Percentiles rank a stretch among this genome's conserved stretches.
phyloP scores from a whole-genome alignment of 1,284 basidiomycete genomes.

The Leccinum proliferum region DNA sequence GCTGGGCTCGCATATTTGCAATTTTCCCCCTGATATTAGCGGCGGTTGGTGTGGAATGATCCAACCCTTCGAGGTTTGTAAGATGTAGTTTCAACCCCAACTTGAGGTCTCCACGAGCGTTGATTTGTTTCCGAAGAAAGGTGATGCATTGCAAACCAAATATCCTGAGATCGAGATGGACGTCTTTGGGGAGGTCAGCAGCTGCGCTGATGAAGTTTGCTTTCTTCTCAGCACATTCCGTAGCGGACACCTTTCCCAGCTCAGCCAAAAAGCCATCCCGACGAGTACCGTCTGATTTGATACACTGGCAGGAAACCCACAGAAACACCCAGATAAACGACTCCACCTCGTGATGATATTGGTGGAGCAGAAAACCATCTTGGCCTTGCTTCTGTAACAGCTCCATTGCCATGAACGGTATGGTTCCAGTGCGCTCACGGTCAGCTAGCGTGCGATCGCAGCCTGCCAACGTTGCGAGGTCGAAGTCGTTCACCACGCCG shows the following conservation, averaged over 20 bases:
- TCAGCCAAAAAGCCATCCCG: not conserved
- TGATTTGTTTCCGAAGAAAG: not conserved
- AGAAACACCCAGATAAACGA: not conserved
- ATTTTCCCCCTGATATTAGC: not conserved
- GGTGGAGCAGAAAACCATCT: not conserved
- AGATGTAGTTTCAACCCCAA: no score
- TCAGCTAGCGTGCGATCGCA: not conserved
- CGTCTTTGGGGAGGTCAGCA: no score
- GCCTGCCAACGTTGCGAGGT: not conserved
- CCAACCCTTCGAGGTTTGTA: not conserved
- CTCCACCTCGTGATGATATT: not conserved
- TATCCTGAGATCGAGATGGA: no score
- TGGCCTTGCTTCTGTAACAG: not conserved
- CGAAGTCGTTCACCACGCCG: not conserved
- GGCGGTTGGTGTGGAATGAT: not conserved
- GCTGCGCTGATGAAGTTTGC: not conserved
- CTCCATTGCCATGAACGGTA: not conserved
- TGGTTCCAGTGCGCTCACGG: not conserved
- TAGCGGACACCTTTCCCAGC: not conserved
- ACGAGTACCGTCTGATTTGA: not conserved
- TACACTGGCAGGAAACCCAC: not conserved
- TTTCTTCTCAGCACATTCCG: not conserved
- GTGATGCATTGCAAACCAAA: not conserved
- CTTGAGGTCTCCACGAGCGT: no score
- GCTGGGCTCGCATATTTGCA: not conserved